Evolutionary conservation across 2,329 filamentous ascomycete species (phyloP), one percentile per base, ranked within the genome.

Genomic region (Apiospora pterosperma): DNA sequence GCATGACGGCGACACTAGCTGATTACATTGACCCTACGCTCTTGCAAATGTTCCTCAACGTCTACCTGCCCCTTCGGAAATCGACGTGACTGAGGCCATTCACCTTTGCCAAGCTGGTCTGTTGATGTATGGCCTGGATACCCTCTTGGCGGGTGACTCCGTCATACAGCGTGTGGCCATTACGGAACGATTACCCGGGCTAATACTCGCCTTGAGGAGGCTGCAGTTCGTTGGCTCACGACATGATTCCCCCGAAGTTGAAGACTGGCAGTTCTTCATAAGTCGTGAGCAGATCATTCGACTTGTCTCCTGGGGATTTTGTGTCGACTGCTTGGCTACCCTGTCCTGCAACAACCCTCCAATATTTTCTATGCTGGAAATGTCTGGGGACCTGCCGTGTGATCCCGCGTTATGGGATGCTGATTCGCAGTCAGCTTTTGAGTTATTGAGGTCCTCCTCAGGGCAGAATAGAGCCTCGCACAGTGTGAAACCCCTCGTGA

Each of bases 311-410:
- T 67, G 65, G 65, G 19, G 55, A 1, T 67, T 55, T 12, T 61
- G 60, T 25, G 41, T 58, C 2, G 63, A 65, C 31, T 65, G 60
- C 7, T 61, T 67, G 36, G 48, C 38, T 21, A 65, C 63, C 10
- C 38, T 65, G 28, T 63, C 60, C n/a, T 67, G 58, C 38, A 67
- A 67, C 28, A 59, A 59, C 11, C 63, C 65, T 0, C 65, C 65
- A 0, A 28, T 38, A 1, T 63, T 67, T 19, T 62, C 65, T 7
- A 1, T 65, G 10, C 19, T 63, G 28, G 65, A 67, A 38, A 65
- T 67, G 61, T 34, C 52, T 14, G 63, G 65, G 12, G 60, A 67
- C 21, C 65, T 67, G 12, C 65, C 65, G 6, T 67, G 65, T 34
- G 41, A 55, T 7, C 48, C 28, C 3, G 25, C 3, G 1, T 4